Evolutionary conservation across 2,329 filamentous ascomycete species (phyloP), one percentile per base, ranked within the genome.

Genomic region (Fusarium transvaalense): DNA sequence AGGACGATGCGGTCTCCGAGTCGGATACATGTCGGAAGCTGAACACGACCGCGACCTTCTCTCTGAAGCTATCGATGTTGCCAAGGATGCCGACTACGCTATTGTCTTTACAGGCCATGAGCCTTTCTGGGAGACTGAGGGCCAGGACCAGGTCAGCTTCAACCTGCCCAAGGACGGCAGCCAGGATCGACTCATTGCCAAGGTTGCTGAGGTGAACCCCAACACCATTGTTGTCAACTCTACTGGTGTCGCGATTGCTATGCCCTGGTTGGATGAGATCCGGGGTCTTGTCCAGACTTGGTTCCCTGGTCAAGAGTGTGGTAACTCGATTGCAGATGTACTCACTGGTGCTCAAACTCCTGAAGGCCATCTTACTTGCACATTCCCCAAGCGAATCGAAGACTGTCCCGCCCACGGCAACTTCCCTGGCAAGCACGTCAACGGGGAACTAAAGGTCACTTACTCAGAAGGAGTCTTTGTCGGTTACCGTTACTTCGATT

Each of bases 401-500:
- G 88, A 91, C 72, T 90, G 89, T 58, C 89, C 89, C 2, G 87
- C 88, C 0, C 88, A 88, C 76, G 82, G 89, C 64, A 91, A 91
- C 78, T 92, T 78, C 66, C 78, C 77, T 2, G 77, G 84, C 4
- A 86, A 91, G 75, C 71, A 74, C 17, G 69, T 69, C 29, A 63
- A 77, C 19, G 76, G 75, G 1, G 85, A 86, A 55, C 82, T 88
- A 47, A 83, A 86, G 67, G 87, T 89, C 4, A 79, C 88, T 3
- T 92, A 92, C 68, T 88, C 87, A n/a, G 90, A 92, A 76, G 90
- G 89, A 47, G 84, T 92, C 43, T 91, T 89, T 73, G 82, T 92
- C 37, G 90, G 90, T 1, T 92, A 92, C 76, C 82, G 89, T 87
- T 74, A 88, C 78, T 92, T 90, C 71, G 89, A 92, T 72, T 89